Evolutionary conservation across 257 asterid species (phyloP).

Genomic region (Forsythia suspensa): DNA sequence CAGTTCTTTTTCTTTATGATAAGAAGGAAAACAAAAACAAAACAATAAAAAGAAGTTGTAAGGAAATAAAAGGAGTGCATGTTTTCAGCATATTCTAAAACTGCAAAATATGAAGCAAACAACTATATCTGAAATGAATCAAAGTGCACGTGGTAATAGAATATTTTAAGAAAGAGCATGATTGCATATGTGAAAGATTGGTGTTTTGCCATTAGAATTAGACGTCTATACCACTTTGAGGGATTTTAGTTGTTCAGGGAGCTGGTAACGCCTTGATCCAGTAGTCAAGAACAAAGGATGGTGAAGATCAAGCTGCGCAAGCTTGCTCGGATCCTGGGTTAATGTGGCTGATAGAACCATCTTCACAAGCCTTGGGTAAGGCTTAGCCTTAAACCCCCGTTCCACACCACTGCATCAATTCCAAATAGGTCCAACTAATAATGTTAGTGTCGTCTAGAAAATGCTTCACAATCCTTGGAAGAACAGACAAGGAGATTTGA

Average conservation of each 20-base stretch:
- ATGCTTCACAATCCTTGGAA: not conserved
- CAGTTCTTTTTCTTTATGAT: not conserved
- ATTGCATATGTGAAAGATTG: not conserved
- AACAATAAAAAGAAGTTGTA: not conserved
- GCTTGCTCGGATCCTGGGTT: constrained; percentile 96
- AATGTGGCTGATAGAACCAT: constrained; percentile 91
- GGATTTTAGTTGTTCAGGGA: constrained; percentile 75
- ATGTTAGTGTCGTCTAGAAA: not conserved
- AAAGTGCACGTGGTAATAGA: not conserved
- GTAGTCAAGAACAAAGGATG: constrained; percentile 81
- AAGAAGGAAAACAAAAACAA: not conserved
- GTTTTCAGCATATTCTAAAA: not conserved
- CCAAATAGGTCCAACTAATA: constrained; percentile 8
- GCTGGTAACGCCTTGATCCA: constrained; percentile 72
- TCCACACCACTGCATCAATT: constrained; percentile 65
- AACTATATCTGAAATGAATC: not conserved
- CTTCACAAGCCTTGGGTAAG: constrained; percentile 76
- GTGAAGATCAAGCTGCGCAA: constrained; percentile 82
- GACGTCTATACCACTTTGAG: constrained; percentile 66
- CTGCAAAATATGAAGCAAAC: not conserved
- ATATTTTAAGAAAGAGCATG: constrained; percentile 15
- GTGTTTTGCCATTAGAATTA: not conserved
- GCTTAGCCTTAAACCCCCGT: constrained; percentile 75
- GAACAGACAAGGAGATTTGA: not conserved
- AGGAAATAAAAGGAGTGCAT: not conserved